These are phyloP conservation scores for Dalbergia cochinchinensis DNA, from an alignment of 306 rosid genomes.

Conservation along the genomic window DNA sequence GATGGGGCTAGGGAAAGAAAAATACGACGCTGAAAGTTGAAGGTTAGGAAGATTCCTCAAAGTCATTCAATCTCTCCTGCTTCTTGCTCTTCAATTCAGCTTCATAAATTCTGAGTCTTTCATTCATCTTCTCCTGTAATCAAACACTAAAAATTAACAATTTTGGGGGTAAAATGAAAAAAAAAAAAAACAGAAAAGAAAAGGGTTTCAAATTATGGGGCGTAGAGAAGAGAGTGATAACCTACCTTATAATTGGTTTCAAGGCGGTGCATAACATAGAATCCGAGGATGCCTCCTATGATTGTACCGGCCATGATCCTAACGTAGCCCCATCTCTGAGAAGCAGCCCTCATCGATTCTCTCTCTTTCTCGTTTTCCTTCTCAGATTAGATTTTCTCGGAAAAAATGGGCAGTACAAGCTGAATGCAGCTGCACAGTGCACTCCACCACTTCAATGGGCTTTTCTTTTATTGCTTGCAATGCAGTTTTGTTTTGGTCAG, in stretches of 20 bases:
- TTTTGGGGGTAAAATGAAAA: background rate
- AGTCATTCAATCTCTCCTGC: slow-evolving; percentile 61
- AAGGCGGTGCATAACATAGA: slow-evolving; percentile 85
- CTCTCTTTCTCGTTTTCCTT: background rate
- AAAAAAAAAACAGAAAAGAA: background rate
- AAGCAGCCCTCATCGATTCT: slow-evolving; percentile 43
- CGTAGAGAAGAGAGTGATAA: background rate
- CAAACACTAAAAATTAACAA: slow-evolving; percentile 12
- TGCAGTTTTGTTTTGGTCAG: too few species aligned
- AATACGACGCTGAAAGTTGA: background rate
- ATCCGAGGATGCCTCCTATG: slow-evolving; percentile 79
- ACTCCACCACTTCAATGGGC: background rate
- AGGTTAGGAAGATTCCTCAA: slow-evolving; percentile 68
- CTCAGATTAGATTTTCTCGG: background rate
- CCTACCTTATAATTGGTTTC: slow-evolving; percentile 78
- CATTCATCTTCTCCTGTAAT: slow-evolving; percentile 79
- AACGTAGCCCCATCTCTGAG: slow-evolving; percentile 76
- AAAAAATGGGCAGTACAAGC: background rate
- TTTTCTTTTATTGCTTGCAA: too few species aligned
- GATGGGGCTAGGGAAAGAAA: too few species aligned
- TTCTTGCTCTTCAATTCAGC: slow-evolving; percentile 67
- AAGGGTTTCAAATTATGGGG: slow-evolving; percentile 27
- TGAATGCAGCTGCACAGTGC: background rate
- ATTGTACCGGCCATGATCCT: slow-evolving; percentile 80
- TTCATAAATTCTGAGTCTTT: slow-evolving; percentile 70